Evolutionary conservation across 441 rosid genomes (phyloP), one percentile per base, ranked within the genome.

Genomic region (Pelargonium citronellum): DNA sequence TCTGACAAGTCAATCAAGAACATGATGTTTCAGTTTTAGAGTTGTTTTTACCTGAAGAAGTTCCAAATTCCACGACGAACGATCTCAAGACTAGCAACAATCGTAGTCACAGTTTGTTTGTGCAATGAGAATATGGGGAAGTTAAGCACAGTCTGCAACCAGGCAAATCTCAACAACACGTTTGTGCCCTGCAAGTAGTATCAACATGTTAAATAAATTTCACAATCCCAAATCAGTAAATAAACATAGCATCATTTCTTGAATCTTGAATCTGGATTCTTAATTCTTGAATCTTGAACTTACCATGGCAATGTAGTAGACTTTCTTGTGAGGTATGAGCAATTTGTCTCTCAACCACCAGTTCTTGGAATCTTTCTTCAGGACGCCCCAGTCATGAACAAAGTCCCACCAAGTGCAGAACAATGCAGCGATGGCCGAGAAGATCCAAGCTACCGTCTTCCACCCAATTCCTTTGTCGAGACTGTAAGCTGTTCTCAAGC

Each of bases 11-110:
- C 39, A 4, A 34, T 34, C 39, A 51, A 49, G 1, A 6, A 75
- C 34, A 9, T 15, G 17, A 16, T 22, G 30, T 34, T 34, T 34
- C 39, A 7, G 39, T 34, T 34, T 34, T 7, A 34, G 39, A 34
- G 39, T 22, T n/a, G 1, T 10, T 0, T 5, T 67, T 79, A 91
- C 96, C 95, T 87, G 80, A 89, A 91, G 85, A 91, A 91, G 79
- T 83, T 89, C 94, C 96, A 91, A 7, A 91, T 80, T 46, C 97
- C 91, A 15, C 94, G 87, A 1, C 96, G 91, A 61, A 87, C 80
- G 68, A 91, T 86, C 84, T 88, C 96, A 0, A 89, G 85, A 74
- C 78, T 46, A 13, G 94, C 91, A 57, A 87, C 83, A 69, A 86
- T 70, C 43, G 92, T 64, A 37, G 73, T 37, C 80, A 79, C 10